Percentiles rank a stretch among this genome's conserved stretches.
phyloP scores from a whole-genome alignment of 208 protist species.

The Entamoeba dispar region DNA sequence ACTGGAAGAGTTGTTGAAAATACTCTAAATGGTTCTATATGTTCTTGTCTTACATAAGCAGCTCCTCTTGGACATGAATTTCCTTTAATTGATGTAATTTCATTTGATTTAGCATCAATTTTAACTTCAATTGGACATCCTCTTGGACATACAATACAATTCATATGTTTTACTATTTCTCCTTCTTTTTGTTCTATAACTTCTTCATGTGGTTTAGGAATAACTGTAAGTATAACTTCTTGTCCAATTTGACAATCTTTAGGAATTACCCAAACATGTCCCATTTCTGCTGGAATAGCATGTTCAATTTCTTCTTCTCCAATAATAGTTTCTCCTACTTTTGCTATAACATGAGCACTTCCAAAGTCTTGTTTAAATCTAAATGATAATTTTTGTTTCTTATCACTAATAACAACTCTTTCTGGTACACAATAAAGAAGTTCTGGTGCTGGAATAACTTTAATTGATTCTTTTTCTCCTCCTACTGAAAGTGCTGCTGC shows the following conservation, averaged over 20 bases:
- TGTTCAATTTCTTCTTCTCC: not conserved
- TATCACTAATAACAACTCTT: not conserved
- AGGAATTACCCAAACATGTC: not conserved
- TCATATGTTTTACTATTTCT: not conserved
- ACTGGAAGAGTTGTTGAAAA: not conserved
- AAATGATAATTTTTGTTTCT: not conserved
- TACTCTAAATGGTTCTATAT: not conserved
- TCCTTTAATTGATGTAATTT: conserved; percentile 2
- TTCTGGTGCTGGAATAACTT: not conserved
- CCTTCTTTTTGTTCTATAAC: not conserved
- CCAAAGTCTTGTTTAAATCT: not conserved
- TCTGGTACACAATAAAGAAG: not conserved
- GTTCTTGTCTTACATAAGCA: conserved; percentile 4
- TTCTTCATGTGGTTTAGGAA: not conserved
- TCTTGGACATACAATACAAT: conserved; percentile 1
- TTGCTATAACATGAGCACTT: not conserved
- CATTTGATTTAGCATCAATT: not conserved
- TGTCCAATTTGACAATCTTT: not conserved
- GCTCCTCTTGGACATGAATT: conserved; percentile 1
- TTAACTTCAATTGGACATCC: conserved; percentile 1
- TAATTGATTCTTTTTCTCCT: not conserved
- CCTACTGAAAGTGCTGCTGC: not conserved
- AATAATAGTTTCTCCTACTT: not conserved
- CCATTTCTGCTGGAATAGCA: not conserved
- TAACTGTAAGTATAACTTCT: not conserved